Percentiles rank a stretch among this genome's conserved stretches.
phyloP scores from a whole-genome alignment of 2,329 filamentous ascomycete genomes.

The Alternaria atra region DNA sequence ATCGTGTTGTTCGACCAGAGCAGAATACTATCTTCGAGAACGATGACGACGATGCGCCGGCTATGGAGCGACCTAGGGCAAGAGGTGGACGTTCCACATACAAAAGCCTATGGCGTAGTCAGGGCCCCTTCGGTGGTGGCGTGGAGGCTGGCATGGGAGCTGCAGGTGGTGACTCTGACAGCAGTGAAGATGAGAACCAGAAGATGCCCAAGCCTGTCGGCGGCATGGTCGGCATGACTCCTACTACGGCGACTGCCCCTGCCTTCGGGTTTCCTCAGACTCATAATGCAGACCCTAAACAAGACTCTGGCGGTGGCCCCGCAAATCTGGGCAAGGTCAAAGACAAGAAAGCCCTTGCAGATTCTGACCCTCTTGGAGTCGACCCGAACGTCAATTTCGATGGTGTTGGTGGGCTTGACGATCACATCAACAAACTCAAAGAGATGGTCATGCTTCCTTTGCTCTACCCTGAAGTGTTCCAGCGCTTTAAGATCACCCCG shows the following conservation, averaged over 20 bases:
- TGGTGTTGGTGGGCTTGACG: constrained; percentile 89
- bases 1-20: constrained; percentile 83
- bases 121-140: constrained; percentile 90
- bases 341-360: constrained; percentile 88
- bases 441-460: constrained; percentile 97
- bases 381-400: constrained; percentile 93
- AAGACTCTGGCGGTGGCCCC: constrained; percentile 67
- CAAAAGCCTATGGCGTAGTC: constrained; percentile 85
- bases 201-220: constrained; percentile 63
- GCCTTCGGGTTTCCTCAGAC: constrained; percentile 66
- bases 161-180: constrained; percentile 87
- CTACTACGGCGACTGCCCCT: constrained; percentile 61
- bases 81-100: constrained; percentile 66
- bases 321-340: constrained; percentile 93
- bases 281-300: constrained; percentile 65
- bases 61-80: constrained; percentile 72
- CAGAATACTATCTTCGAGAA: constrained; percentile 76
- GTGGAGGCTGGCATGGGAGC: constrained; percentile 79
- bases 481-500: constrained; percentile 89
- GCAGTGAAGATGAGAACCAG: constrained; percentile 90
- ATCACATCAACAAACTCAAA: constrained; percentile 95
- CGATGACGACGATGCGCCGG: constrained; percentile 73
- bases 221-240: constrained; percentile 72
- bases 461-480: constrained; percentile 93
- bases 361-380: constrained; percentile 93